Conservation (phyloP, 169 alveolate species). For the Plasmodium gaboni region DNA sequence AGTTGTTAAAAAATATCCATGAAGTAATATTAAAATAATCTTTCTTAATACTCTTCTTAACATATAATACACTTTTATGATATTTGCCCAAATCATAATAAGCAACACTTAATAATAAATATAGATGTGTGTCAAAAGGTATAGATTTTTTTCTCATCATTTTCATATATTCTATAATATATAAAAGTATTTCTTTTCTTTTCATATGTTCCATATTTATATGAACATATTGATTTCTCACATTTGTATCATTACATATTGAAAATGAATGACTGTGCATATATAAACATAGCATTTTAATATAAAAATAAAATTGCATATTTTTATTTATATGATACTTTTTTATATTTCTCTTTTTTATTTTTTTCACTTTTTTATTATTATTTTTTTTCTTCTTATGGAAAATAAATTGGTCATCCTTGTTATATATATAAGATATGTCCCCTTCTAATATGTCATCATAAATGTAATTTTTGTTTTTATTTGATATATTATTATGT, state of each 20-base stretch:
- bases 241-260: not conserved
- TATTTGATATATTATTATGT: no score
- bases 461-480: no score
- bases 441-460: no score
- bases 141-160: constrained; percentile 19
- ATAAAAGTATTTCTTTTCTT: constrained; percentile 27
- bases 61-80: constrained; percentile 37
- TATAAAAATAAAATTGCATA: constrained; percentile 12
- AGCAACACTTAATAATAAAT: constrained; percentile 40
- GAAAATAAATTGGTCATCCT: no score
- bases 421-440: not conserved
- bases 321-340: constrained; percentile 2
- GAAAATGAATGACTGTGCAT: constrained; percentile 18
- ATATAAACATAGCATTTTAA: constrained; percentile 46
- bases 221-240: not conserved
- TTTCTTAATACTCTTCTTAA: constrained; percentile 33
- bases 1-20: constrained; percentile 39
- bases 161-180: constrained; percentile 17
- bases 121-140: constrained; percentile 36
- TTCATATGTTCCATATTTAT: constrained; percentile 8
- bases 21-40: constrained; percentile 50
- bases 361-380: not conserved
- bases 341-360: no score
- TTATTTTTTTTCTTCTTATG: not conserved
- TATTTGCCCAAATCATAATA: constrained; percentile 29